Evolutionary conservation across 1,284 basidiomycete genomes (phyloP).

Genomic region (Earliella scabrosa): DNA sequence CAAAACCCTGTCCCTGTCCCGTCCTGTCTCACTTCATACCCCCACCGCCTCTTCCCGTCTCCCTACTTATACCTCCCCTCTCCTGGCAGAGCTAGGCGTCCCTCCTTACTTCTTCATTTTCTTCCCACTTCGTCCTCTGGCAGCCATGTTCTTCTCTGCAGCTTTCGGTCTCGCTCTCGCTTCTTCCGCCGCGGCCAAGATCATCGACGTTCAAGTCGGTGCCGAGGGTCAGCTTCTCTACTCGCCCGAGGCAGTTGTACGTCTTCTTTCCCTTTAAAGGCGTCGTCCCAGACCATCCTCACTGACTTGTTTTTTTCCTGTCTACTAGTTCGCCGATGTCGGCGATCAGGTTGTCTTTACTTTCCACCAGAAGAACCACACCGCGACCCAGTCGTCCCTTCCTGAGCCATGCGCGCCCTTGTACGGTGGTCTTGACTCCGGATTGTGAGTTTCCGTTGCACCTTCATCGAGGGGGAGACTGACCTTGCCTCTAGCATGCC

Average conservation of each 20-base stretch:
- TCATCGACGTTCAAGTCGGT: constrained; percentile 56
- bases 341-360: constrained; percentile 66
- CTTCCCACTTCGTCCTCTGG: constrained; percentile 32
- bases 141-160: constrained; percentile 51
- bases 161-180: constrained; percentile 46
- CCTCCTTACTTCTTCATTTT: constrained; percentile 27
- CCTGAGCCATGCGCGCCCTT: constrained; percentile 51
- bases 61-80: constrained; percentile 19
- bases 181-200: constrained; percentile 49
- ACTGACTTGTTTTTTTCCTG: not conserved
- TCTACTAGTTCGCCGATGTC: constrained; percentile 44
- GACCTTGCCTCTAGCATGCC: constrained; percentile 45
- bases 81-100: constrained; percentile 23
- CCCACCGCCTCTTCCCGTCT: constrained; percentile 14
- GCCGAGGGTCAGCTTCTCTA: constrained; percentile 45
- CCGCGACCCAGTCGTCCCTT: constrained; percentile 61
- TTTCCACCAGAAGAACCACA: constrained; percentile 60
- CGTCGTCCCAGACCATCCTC: constrained; percentile 1
- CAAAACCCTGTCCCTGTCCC: constrained; percentile 1
- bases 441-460: constrained; percentile 50
- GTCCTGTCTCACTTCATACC: constrained; percentile 10
- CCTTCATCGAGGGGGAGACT: not conserved
- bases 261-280: constrained; percentile 29
- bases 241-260: constrained; percentile 56
- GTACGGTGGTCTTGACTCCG: constrained; percentile 56